Evolutionary conservation across 306 rosid genomes (phyloP).

Genomic region (Cucurbita pepo): DNA sequence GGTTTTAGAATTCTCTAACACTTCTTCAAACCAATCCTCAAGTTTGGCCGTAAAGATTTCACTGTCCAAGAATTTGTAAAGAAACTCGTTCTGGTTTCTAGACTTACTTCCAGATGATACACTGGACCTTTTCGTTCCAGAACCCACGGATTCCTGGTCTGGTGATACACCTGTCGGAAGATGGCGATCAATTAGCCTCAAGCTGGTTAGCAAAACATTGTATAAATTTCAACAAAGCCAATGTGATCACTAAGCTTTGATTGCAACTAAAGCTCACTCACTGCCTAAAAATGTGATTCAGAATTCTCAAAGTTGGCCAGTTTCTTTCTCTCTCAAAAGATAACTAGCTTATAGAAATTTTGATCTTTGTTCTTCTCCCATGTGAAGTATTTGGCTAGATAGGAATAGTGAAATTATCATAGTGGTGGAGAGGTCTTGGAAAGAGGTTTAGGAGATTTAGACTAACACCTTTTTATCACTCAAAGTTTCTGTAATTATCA

Average conservation of each 20-base stretch:
- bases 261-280: background rate
- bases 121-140: conserved; percentile 81
- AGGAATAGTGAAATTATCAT: too few species aligned
- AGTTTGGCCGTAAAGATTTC: conserved; percentile 41
- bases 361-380: background rate
- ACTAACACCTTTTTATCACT: too few species aligned
- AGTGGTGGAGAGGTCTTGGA: too few species aligned
- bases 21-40: conserved; percentile 64
- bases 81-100: conserved; percentile 64
- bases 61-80: conserved; percentile 56
- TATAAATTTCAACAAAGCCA: background rate
- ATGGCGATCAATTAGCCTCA: conserved; percentile 7
- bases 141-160: conserved; percentile 78
- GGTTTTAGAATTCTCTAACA: conserved; percentile 22
- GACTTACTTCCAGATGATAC: conserved; percentile 69
- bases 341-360: background rate
- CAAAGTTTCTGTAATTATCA: too few species aligned
- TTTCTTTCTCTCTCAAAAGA: background rate
- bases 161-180: conserved; percentile 61
- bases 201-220: background rate
- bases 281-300: background rate
- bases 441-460: too few species aligned
- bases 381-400: too few species aligned
- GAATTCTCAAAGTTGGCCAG: background rate
- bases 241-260: background rate